Conservation (phyloP, 768 basidiomycete species). For the Strobilomyces echinocephalus region DNA sequence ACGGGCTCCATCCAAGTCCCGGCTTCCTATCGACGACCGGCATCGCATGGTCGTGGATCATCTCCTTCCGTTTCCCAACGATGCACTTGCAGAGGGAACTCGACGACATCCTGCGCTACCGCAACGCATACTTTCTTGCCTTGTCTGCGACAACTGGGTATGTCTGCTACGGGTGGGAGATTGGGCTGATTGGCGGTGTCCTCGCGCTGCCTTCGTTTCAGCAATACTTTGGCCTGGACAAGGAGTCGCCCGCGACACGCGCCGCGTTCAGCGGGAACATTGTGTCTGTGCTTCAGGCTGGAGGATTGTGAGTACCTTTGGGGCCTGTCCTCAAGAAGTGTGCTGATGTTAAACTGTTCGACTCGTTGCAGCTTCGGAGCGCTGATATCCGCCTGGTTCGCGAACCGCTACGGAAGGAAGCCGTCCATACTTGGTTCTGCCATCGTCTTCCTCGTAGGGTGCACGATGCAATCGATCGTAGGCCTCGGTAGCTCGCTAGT, state of each 20-base stretch:
- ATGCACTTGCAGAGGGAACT: no score
- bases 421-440: no score
- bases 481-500: conserved; percentile 27
- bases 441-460: conserved; percentile 31
- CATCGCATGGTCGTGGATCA: no score
- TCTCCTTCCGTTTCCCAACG: no score
- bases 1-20: no score
- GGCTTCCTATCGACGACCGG: no score
- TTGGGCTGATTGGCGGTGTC: conserved; percentile 7
- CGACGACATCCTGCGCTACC: no score
- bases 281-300: conserved; percentile 35
- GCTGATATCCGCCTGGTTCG: no score
- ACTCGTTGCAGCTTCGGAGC: no score
- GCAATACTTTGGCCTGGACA: conserved; percentile 32
- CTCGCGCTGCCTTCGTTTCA: conserved; percentile 34
- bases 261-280: conserved; percentile 34
- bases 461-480: conserved; percentile 30
- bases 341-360: no score
- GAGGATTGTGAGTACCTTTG: conserved; percentile 25
- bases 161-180: conserved; percentile 36
- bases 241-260: conserved; percentile 18
- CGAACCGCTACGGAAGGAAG: no score
- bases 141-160: conserved; percentile 33
- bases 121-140: conserved; percentile 32
- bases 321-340: no score